These are phyloP conservation scores for Emergomyces orientalis DNA, from an alignment of 2,329 filamentous ascomycete genomes.

Conservation along the genomic window DNA sequence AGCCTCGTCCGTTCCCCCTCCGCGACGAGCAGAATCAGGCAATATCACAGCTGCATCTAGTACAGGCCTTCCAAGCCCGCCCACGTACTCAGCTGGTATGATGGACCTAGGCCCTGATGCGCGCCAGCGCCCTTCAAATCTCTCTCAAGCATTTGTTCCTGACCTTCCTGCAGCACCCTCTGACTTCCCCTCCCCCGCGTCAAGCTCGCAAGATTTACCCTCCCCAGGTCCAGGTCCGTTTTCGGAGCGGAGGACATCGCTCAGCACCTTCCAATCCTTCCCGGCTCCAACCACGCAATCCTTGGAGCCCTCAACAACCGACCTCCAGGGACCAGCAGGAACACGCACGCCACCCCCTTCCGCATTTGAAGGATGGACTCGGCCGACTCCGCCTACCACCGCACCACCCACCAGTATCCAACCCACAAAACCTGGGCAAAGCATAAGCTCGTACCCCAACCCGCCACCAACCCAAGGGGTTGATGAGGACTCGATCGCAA, in stretches of 20 bases:
- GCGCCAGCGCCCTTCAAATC: constrained; percentile 24
- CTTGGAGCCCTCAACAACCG: constrained; percentile 9
- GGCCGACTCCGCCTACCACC: constrained; percentile 8
- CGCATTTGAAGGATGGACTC: constrained; percentile 7
- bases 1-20: constrained; percentile 32
- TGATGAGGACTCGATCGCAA: constrained; percentile 64
- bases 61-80: constrained; percentile 14
- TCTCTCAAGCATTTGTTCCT: constrained; percentile 20
- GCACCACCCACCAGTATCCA: constrained; percentile 18
- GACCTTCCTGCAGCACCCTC: constrained; percentile 33
- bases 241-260: constrained; percentile 11
- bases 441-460: constrained; percentile 17
- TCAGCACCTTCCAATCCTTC: constrained; percentile 33
- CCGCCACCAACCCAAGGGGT: constrained; percentile 26
- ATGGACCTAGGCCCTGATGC: constrained; percentile 14
- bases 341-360: constrained; percentile 11
- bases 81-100: constrained; percentile 12
- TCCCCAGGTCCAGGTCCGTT: constrained; percentile 15
- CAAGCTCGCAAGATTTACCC: constrained; percentile 11
- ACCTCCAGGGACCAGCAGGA: constrained; percentile 15
- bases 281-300: constrained; percentile 31
- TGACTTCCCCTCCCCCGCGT: constrained; percentile 24
- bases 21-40: constrained; percentile 10
- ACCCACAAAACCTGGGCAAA: constrained; percentile 26
- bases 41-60: constrained; percentile 18